Evolutionary conservation across 2,329 filamentous ascomycete species (phyloP), one percentile per base, ranked within the genome.

Genomic region (Zasmidium angulare): DNA sequence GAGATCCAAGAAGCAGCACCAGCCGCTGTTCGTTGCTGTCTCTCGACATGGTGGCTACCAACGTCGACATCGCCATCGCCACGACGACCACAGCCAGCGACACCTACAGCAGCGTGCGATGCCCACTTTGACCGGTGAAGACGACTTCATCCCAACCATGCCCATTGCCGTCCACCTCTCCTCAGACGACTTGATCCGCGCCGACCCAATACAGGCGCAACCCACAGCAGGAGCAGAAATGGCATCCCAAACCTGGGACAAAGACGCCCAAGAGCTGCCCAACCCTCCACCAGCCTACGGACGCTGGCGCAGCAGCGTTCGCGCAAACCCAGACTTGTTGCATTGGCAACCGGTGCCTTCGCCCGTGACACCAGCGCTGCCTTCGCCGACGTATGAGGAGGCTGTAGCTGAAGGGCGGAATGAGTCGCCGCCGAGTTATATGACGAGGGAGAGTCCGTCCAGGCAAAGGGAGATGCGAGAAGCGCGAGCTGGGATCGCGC

Each of bases 201-300:
- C 61, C 21, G 68, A 67, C 52, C 50, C 63, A 7, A 51, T 59
- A 26, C 63, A 66, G 29, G 66, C 63, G 19, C 53, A 59, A 21
- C 65, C 64, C 9, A 56, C 67, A 50, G 54, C 58, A 29, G 58
- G 61, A 26, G 54, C 86, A 20, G 59, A 63, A 21, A 19, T 58
- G 53, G 46, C 57, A 50, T 36, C 55, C 12, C 48, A 46, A 10
- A 56, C 62, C 21, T 69, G 63, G 60, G 66, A 69, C 46, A 69
- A 71, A 46, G 58, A 66, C 12, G 36, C 64, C 24, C 40, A 58
- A 2, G 53, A 50, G 10, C 53, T 70, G 2, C 56, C 62, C 73
- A 56, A 72, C 20, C 85, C 86, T 9, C 92, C 93, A 2, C 92
- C 93, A 0, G 91, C 91, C 1, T 96, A 96, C 71, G 92, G 92